Evolutionary conservation across 176 grass and related monocot genomes (phyloP), one percentile per base, ranked within the genome.

Genomic region (Oryza rufipogon): DNA sequence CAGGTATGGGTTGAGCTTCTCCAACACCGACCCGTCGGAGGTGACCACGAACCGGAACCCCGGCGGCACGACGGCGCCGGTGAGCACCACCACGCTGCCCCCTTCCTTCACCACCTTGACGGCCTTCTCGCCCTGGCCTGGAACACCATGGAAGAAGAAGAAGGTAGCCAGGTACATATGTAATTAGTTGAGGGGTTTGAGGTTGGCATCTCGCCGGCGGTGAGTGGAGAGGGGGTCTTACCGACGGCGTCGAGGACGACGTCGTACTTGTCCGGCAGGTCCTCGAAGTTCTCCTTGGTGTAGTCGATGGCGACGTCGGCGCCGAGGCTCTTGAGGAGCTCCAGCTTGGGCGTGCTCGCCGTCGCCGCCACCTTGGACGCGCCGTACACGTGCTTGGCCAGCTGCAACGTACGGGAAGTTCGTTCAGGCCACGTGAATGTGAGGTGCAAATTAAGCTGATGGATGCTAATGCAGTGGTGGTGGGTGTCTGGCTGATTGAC

Each of bases 41-140:
- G 93, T 96, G 76, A 99, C 91, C 6, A 99, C 91, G 32, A 99
- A 99, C 66, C 87, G 89, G 81, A 99, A 99, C 28, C 93, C 96
- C 15, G 91, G 96, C 2, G 91, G 87, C 44, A 74, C 20, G 61
- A 88, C 89, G 0, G 89, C 86, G 9, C 93, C 93, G 25, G 93
- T 96, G 77, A 96, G 88, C 14, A 76, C 96, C n/a, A 91, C 91
- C 42, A 92, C 89, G 34, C 87, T 89, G 46, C 93, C 96, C 1
- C 89, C 93, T 81, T 95, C 91, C 81, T 95, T 98, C 68, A 98
- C 77, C 60, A 66, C 89, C 77, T 89, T 95, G 54, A 86, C 87
- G 22, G 93, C 93, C 68, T 89, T 98, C 0, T 98, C 93, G 9
- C 96, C 87, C 73, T 98, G 93, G n/a, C 96, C 96, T 98, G 84